Conservation (phyloP, 495 filamentous ascomycete genomes). For the Chaetomium fimeti region DNA sequence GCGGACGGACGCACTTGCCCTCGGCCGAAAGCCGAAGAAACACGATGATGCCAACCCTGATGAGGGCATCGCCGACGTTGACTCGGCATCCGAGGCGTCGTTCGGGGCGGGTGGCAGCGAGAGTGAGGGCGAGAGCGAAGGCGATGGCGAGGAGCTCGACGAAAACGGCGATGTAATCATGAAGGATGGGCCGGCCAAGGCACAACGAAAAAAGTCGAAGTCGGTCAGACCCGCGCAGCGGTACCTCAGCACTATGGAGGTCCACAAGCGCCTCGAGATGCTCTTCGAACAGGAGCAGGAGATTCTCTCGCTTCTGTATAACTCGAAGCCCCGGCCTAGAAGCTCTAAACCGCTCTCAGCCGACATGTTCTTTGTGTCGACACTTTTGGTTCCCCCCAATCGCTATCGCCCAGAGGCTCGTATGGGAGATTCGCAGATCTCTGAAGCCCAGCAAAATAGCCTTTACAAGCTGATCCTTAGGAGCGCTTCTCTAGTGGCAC, state of each 20-base stretch:
- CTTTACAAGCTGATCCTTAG: constrained; percentile 78
- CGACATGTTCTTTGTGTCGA: constrained; percentile 91
- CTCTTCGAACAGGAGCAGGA: constrained; percentile 87
- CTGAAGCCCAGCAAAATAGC: constrained; percentile 81
- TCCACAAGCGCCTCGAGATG: constrained; percentile 68
- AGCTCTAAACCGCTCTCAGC: constrained; percentile 55
- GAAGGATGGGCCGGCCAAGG: constrained; percentile 40
- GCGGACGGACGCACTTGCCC: constrained; percentile 58
- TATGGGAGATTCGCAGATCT: constrained; percentile 71
- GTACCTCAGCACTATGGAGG: constrained; percentile 72
- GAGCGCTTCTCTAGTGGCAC: constrained; percentile 64
- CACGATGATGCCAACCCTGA: constrained; percentile 43
- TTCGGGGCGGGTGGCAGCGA: constrained; percentile 47
- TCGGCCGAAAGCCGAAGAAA: constrained; percentile 40
- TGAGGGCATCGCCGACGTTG: constrained; percentile 70
- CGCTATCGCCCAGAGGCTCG: constrained; percentile 86
- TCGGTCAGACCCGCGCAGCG: constrained; percentile 48
- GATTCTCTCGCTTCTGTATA: constrained; percentile 77
- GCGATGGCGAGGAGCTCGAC: constrained; percentile 52
- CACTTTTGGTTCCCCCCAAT: constrained; percentile 84
- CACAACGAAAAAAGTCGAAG: constrained; percentile 34
- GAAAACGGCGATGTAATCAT: constrained; percentile 55
- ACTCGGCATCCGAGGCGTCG: constrained; percentile 49
- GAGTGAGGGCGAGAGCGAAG: constrained; percentile 44
- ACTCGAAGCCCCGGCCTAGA: constrained; percentile 59